These are phyloP conservation scores for Trametes versicolor DNA, from an alignment of 1,284 basidiomycete species.

Conservation along the genomic window DNA sequence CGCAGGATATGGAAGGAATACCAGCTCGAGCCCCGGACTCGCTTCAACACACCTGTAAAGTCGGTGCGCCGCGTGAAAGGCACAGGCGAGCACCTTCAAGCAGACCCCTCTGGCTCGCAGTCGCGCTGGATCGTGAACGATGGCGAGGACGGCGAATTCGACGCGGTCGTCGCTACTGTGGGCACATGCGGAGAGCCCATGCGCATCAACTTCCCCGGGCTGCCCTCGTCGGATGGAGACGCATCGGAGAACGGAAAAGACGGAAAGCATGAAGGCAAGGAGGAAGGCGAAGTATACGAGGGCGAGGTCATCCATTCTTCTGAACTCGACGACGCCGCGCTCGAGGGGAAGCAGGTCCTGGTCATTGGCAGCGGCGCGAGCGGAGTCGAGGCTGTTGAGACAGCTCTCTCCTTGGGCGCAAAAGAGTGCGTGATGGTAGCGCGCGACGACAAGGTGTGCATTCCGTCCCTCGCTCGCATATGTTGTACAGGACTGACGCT, in stretches of 20 bases:
- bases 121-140: conserved; percentile 65
- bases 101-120: conserved; percentile 42
- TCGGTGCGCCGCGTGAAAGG: conserved; percentile 45
- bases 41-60: conserved; percentile 55
- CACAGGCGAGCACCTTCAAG: conserved; percentile 27
- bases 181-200: conserved; percentile 68
- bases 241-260: conserved; percentile 1
- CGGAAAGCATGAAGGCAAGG: conserved; percentile 32
- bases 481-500: background rate
- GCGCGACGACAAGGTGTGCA: conserved; percentile 45
- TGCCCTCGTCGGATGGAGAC: conserved; percentile 45
- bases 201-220: conserved; percentile 58
- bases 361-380: conserved; percentile 69
- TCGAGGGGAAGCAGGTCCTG: conserved; percentile 58
- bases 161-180: conserved; percentile 64
- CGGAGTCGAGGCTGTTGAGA: conserved; percentile 71
- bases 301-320: conserved; percentile 66
- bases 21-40: conserved; percentile 58
- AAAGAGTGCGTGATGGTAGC: conserved; percentile 59
- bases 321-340: conserved; percentile 52
- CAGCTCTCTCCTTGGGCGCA: conserved; percentile 56
- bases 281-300: conserved; percentile 44
- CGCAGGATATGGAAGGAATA: conserved; percentile 64
- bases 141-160: conserved; percentile 58
- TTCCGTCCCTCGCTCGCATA: background rate